phyloP scores from a whole-genome alignment of 148 eudicot species.

The Chenopodium suecicum region DNA sequence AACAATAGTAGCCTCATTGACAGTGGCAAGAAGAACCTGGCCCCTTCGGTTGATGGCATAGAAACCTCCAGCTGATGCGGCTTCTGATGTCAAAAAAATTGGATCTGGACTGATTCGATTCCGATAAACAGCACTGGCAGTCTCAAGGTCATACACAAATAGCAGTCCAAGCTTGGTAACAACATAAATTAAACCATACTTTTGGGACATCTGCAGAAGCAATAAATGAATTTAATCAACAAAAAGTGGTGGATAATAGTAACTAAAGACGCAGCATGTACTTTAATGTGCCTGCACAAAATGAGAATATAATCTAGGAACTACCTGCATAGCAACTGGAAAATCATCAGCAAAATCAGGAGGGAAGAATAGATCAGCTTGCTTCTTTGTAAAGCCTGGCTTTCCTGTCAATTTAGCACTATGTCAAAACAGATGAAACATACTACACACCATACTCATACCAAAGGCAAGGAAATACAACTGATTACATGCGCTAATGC shows the following conservation, averaged over 20 bases:
- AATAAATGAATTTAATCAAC: background rate
- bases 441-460: background rate
- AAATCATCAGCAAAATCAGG: conserved; percentile 98
- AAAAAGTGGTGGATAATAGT: background rate
- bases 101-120: conserved; percentile 98
- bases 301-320: background rate
- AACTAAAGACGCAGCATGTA: background rate
- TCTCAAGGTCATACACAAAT: conserved; percentile 94
- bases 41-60: conserved; percentile 94
- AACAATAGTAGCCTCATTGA: conserved; percentile 85
- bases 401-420: conserved; percentile 50
- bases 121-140: conserved; percentile 91
- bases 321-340: conserved; percentile 98
- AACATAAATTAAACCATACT: conserved; percentile 83
- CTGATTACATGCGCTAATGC: background rate
- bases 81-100: conserved; percentile 91
- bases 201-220: conserved; percentile 74
- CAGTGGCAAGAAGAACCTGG: conserved; percentile 92
- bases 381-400: conserved; percentile 83
- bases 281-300: background rate
- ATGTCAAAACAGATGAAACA: background rate
- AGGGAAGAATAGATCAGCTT: conserved; percentile 97
- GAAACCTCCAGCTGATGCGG: conserved; percentile 88
- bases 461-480: background rate
- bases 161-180: conserved; percentile 96